phyloP scores from a whole-genome alignment of 2,329 filamentous ascomycete genomes.

The Trichoderma oligosporum region DNA sequence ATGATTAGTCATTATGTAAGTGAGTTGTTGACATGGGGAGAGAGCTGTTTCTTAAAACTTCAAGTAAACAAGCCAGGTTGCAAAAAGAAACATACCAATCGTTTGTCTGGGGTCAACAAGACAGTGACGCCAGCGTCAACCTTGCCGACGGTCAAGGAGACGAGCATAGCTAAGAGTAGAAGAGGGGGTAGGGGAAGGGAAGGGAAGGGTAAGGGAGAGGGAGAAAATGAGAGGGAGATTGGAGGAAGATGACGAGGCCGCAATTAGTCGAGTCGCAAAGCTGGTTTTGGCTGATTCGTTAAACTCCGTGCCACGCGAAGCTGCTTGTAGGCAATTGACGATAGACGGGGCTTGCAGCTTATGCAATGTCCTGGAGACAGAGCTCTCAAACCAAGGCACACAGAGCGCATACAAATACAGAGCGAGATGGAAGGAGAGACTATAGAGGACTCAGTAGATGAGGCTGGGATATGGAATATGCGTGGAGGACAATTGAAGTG shows the following conservation, averaged over 20 bases:
- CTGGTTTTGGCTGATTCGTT: neutral
- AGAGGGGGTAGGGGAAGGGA: neutral
- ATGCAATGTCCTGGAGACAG: too few relatives aligned
- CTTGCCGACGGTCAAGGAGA: slow-evolving; percentile 97
- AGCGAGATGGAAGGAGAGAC: too few relatives aligned
- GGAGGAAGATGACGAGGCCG: neutral
- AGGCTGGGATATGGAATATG: too few relatives aligned
- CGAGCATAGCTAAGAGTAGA: slow-evolving; percentile 62
- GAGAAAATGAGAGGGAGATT: neutral
- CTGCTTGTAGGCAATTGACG: too few relatives aligned
- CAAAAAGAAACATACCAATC: slow-evolving; percentile 63
- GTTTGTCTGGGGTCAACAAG: slow-evolving; percentile 92
- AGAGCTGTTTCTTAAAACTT: too few relatives aligned
- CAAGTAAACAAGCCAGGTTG: neutral
- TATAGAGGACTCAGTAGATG: too few relatives aligned
- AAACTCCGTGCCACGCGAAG: too few relatives aligned
- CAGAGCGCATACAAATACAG: too few relatives aligned
- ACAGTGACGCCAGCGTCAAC: slow-evolving; percentile 98
- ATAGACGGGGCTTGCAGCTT: too few relatives aligned
- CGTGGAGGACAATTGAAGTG: too few relatives aligned
- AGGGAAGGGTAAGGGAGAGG: neutral
- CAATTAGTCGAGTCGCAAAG: neutral
- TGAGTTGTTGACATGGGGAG: neutral
- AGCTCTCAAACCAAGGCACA: too few relatives aligned
- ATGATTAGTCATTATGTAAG: neutral